A percentile compares a stretch with the other conserved stretches of the same genome.
These are phyloP conservation scores for Brassica carinata DNA, from an alignment of 345 rosid genomes.

Conservation along the genomic window DNA sequence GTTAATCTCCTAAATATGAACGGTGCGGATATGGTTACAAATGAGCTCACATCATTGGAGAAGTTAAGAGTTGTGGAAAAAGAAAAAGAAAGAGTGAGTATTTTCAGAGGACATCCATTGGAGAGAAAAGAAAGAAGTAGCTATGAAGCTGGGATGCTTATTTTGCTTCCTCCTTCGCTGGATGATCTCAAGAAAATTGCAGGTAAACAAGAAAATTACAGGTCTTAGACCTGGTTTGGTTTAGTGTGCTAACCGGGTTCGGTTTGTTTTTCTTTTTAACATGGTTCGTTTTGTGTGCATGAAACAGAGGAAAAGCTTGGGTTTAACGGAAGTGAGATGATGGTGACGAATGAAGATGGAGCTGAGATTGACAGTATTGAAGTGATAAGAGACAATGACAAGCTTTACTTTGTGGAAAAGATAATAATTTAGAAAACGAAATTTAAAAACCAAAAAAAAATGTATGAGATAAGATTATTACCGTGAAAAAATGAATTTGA, in stretches of 20 bases:
- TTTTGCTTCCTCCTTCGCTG: slow-evolving; percentile 62
- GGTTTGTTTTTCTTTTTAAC: neutral
- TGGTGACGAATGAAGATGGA: slow-evolving; percentile 70
- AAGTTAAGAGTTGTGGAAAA: slow-evolving; percentile 33
- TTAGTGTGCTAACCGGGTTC: neutral
- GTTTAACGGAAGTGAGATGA: slow-evolving; percentile 53
- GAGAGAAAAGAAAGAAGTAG: slow-evolving; percentile 50
- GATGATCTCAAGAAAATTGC: slow-evolving; percentile 79
- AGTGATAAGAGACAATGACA: slow-evolving; percentile 87
- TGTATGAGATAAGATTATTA: slow-evolving; percentile 4
- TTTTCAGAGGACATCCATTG: slow-evolving; percentile 71
- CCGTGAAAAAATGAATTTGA: neutral
- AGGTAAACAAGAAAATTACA: slow-evolving; percentile 73
- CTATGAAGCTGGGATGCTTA: slow-evolving; percentile 62
- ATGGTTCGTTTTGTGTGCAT: neutral
- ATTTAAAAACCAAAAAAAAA: neutral
- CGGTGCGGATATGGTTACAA: slow-evolving; percentile 56
- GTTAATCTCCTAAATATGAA: slow-evolving; percentile 63
- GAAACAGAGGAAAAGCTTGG: slow-evolving; percentile 69
- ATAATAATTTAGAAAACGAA: slow-evolving; percentile 14
- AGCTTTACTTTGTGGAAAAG: slow-evolving; percentile 62
- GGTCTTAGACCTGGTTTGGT: neutral
- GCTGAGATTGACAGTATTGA: slow-evolving; percentile 80
- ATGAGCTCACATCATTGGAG: slow-evolving; percentile 36
- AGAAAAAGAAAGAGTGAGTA: slow-evolving; percentile 60